Evolutionary conservation across 176 grass and related monocot genomes (phyloP), one percentile per base, ranked within the genome.

Genomic region (Eleusine indica): DNA sequence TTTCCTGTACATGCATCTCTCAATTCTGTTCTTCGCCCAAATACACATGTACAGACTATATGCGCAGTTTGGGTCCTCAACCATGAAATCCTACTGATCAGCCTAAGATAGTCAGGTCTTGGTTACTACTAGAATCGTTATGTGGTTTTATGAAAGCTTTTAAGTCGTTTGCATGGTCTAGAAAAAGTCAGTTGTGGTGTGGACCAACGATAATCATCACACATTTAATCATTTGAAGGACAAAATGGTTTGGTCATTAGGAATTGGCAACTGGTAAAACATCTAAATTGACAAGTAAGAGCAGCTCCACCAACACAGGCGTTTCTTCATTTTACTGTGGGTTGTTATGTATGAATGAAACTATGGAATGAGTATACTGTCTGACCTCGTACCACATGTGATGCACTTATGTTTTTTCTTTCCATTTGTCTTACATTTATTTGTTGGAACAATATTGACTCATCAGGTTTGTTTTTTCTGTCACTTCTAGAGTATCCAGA

Each of bases 101-200:
- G 32, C 32, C 4, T 81, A n/a, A 81, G 79, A 51, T 71, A 53
- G 70, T 74, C 30, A 41, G 58, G 29, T 73, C 70, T 16, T 74
- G 6, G 12, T 53, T 67, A 53, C 35, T 18, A 12, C 1, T 40
- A 52, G 30, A 41, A 40, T 5, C 9, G 5, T 66, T 32, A 3
- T 74, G 29, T 83, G 43, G 71, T 66, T 38, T 66, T 53, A 53
- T n/a, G 35, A 53, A 38, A 37, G 17, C 9, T 4, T 9, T 9
- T 3, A 39, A 68, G 29, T 6, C 46, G 52, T 68, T 68, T 67
- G 30, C 21, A 37, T 66, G 18, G 4, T 7, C 56, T 73, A 73
- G 16, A 22, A 37, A 73, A 49, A 44, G 29, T 19, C 12, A 32
- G 32, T 4, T 7, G 51, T 53, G 51, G 51, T 66, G 16, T 53